phyloP scores from a whole-genome alignment of 768 basidiomycete species.

The Russula earlei region DNA sequence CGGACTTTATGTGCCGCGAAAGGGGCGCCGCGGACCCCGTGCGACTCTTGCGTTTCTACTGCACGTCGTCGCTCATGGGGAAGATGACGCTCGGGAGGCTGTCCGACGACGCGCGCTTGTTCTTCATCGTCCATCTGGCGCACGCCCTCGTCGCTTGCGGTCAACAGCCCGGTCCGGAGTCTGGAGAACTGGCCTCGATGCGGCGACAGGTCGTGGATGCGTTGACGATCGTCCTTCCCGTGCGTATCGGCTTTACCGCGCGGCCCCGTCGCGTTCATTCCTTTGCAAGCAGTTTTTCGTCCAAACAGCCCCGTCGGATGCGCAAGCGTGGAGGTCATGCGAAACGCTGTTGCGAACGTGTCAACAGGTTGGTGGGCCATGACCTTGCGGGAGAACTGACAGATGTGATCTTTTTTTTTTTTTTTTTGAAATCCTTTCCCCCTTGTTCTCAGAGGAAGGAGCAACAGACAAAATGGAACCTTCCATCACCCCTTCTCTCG shows the following conservation, averaged over 20 bases:
- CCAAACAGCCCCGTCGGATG: conserved; percentile 24
- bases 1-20: conserved; percentile 34
- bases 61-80: conserved; percentile 30
- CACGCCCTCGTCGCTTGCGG: conserved; percentile 35
- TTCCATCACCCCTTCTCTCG: conserved; percentile 5
- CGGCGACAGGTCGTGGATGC: conserved; percentile 44
- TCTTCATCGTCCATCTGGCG: conserved; percentile 39
- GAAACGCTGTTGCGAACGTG: conserved; percentile 37
- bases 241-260: conserved; percentile 22
- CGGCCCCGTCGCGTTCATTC: neutral
- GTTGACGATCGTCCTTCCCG: conserved; percentile 40
- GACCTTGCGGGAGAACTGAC: conserved; percentile 3
- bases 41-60: conserved; percentile 46
- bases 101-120: conserved; percentile 33
- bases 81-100: conserved; percentile 42
- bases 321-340: conserved; percentile 31
- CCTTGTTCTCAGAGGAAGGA: conserved; percentile 11
- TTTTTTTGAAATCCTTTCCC: neutral
- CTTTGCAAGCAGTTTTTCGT: conserved; percentile 26
- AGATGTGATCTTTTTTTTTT: conserved; percentile 4
- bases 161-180: conserved; percentile 23
- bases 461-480: conserved; percentile 9
- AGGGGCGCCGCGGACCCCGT: conserved; percentile 34
- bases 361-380: conserved; percentile 27
- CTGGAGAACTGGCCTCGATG: conserved; percentile 29